Evolutionary conservation across 495 filamentous ascomycete genomes (phyloP), one percentile per base, ranked within the genome.

Genomic region (Wilcoxina mikolae): DNA sequence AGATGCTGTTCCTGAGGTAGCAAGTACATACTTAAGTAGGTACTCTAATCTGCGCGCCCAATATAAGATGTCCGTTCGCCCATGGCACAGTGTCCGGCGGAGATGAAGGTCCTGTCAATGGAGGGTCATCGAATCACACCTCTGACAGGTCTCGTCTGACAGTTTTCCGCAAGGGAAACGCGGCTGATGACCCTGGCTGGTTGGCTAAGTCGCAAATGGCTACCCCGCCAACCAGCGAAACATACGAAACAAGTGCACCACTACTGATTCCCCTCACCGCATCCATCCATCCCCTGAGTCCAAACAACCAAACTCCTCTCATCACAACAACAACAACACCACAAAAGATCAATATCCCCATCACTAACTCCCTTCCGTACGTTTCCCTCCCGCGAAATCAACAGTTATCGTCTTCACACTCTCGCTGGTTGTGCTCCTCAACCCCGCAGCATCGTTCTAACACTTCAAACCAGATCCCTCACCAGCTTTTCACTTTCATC

Each of bases 211-310:
- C 22, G 43, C 43, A 46, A 46, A 24, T 17, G 43, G 43, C 43
- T 46, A 46, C 43, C 43, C 43, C 43, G 43, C 43, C 22, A 39
- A 39, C 35, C 35, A 24, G 15, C 43, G 43, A 46, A 46, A 46
- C 43, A 20, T 15, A 12, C 35, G 35, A 39, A 39, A 15, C n/a
- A n/a, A n/a, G n/a, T n/a, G 35, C 35, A 39, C 15, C 35, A 39
- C 35, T 39, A 46, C 43, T 46, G n/a, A 24, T 17, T 24, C 43
- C 22, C 43, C 43, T 46, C 43, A 3, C 43, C n/a, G n/a, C n/a
- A 46, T 24, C 43, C 43, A 46, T 46, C 43, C 43, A 24, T 46
- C 43, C 43, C 43, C 43, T 46, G 43, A 46, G 43, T 46, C 22
- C 35, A 39, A 39, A 46, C 43, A 18, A 46, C 43, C 43, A 12